Evolutionary conservation across 768 basidiomycete genomes (phyloP).

Genomic region (Porphyrellus cyaneotinctus): DNA sequence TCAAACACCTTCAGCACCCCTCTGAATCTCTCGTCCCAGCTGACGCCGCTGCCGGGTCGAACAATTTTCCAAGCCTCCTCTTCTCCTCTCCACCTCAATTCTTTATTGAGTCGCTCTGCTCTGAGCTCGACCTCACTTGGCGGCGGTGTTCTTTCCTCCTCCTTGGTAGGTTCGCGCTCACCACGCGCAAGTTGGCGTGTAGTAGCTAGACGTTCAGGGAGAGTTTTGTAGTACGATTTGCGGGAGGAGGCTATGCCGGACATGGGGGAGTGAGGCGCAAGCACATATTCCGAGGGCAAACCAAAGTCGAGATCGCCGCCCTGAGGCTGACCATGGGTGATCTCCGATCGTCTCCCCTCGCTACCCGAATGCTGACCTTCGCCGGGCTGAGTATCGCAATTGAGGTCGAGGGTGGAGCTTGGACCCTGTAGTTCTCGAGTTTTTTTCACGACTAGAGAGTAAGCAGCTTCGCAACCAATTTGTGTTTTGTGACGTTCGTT

Average conservation of each 20-base stretch:
- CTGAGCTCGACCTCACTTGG: constrained; percentile 86
- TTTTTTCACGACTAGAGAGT: constrained; percentile 58
- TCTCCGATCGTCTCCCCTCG: constrained; percentile 4
- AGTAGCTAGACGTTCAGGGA: constrained; percentile 60
- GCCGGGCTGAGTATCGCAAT: constrained; percentile 16
- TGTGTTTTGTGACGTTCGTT: constrained; percentile 80
- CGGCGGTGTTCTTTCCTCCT: constrained; percentile 73
- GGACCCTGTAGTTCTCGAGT: constrained; percentile 57
- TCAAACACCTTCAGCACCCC: constrained; percentile 59
- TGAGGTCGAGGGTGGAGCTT: constrained; percentile 12
- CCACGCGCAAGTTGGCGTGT: constrained; percentile 76
- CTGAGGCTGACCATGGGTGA: constrained; percentile 9
- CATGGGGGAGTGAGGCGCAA: constrained; percentile 60
- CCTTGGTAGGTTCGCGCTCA: constrained; percentile 79
- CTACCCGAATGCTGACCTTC: constrained; percentile 2
- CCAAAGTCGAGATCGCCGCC: constrained; percentile 75
- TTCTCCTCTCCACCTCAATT: constrained; percentile 79
- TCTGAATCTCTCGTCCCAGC: constrained; percentile 76
- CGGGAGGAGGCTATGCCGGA: constrained; percentile 65
- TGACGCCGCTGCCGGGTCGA: constrained; percentile 54
- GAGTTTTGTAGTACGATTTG: constrained; percentile 68
- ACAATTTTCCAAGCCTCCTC: constrained; percentile 77
- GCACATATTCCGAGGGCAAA: constrained; percentile 58
- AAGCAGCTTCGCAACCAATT: constrained; percentile 77
- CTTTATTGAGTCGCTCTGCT: constrained; percentile 85